phyloP scores from a whole-genome alignment of 1,139 yeast genomes.

The Saccharomyces hybrid region DNA sequence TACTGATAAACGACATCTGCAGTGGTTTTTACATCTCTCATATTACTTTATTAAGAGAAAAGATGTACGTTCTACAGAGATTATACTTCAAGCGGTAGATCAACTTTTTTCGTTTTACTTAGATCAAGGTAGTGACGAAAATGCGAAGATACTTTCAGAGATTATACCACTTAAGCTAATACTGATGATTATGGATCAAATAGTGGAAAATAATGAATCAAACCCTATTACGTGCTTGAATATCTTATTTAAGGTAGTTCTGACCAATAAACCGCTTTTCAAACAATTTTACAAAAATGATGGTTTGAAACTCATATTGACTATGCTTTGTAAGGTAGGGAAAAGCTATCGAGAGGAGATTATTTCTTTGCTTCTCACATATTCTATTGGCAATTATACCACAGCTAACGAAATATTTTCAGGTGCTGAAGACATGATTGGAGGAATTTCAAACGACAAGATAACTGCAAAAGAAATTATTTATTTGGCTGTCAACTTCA shows the following conservation, averaged over 20 bases:
- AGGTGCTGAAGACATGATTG: neutral
- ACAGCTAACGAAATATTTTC: neutral
- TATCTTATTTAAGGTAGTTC: constrained; percentile 44
- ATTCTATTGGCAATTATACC: constrained; percentile 10
- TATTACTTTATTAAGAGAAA: constrained; percentile 33
- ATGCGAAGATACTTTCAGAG: constrained; percentile 36
- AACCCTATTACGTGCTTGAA: constrained; percentile 43
- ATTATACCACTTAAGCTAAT: constrained; percentile 62
- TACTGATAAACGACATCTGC: constrained; percentile 35
- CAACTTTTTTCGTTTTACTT: constrained; percentile 9
- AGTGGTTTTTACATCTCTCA: constrained; percentile 37
- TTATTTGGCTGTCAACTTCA: neutral
- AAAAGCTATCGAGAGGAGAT: constrained; percentile 26
- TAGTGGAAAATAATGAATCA: constrained; percentile 26
- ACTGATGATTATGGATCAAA: constrained; percentile 42
- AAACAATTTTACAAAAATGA: constrained; percentile 44
- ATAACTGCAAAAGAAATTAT: neutral
- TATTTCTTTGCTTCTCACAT: constrained; percentile 16
- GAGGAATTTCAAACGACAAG: neutral
- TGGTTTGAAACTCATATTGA: constrained; percentile 49
- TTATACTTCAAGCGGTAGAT: constrained; percentile 14
- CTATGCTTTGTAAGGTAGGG: constrained; percentile 31
- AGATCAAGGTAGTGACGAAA: constrained; percentile 10
- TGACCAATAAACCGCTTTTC: constrained; percentile 42
- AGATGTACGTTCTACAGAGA: constrained; percentile 15